These are phyloP conservation scores for Amanita pseudoporphyria DNA, from an alignment of 768 basidiomycete species.

Conservation along the genomic window DNA sequence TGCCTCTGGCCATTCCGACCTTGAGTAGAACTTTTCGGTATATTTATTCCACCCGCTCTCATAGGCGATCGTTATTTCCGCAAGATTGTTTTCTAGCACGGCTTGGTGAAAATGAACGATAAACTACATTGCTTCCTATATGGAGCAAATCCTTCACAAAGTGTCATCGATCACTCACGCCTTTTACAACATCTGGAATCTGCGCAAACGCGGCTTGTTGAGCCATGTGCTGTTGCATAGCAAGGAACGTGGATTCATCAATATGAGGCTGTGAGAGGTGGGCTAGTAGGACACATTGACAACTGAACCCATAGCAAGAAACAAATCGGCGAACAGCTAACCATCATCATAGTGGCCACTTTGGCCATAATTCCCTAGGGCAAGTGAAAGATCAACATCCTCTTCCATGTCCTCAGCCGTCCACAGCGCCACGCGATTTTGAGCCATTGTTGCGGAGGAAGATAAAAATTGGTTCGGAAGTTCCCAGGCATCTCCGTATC, in stretches of 20 bases:
- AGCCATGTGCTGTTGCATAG: slow-evolving; percentile 77
- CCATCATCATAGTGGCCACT: slow-evolving; percentile 61
- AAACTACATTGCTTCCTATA: slow-evolving; percentile 42
- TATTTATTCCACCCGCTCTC: slow-evolving; percentile 97
- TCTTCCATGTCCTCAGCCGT: slow-evolving; percentile 78
- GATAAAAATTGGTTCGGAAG: neutral
- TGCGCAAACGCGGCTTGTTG: slow-evolving; percentile 76
- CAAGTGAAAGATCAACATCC: slow-evolving; percentile 64
- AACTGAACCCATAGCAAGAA: neutral
- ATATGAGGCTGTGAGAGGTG: slow-evolving; percentile 52
- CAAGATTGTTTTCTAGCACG: slow-evolving; percentile 82
- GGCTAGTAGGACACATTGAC: slow-evolving; percentile 21
- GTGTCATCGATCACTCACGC: slow-evolving; percentile 36
- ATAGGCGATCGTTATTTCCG: slow-evolving; percentile 87
- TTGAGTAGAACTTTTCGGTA: slow-evolving; percentile 92
- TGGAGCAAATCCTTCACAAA: neutral
- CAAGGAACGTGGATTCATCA: slow-evolving; percentile 58
- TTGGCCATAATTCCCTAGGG: slow-evolving; percentile 60
- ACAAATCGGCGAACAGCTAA: slow-evolving; percentile 17
- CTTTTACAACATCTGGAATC: slow-evolving; percentile 85
- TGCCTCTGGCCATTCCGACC: slow-evolving; percentile 95
- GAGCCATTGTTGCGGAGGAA: slow-evolving; percentile 29
- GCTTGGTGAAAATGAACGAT: slow-evolving; percentile 94
- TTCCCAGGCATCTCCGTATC: neutral
- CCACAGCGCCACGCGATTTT: slow-evolving; percentile 66